Conservation (phyloP, 345 rosid genomes). For the Microcos paniculata region DNA sequence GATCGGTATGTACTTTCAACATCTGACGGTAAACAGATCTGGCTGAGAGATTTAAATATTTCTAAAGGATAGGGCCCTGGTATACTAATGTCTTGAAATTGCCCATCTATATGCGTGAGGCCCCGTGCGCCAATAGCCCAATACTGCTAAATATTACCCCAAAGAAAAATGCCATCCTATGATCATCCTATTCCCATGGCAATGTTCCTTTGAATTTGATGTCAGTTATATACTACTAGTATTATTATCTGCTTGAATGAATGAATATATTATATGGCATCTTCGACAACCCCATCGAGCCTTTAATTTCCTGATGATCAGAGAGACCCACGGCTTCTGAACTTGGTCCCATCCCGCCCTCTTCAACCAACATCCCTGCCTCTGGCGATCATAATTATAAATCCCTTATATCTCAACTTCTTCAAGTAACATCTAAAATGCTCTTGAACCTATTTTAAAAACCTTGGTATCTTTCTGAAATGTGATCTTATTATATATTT, state of each 20-base stretch:
- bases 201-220: not conserved
- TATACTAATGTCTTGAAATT: not conserved
- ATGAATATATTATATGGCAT: not conserved
- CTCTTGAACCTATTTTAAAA: not conserved
- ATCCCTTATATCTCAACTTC: not conserved
- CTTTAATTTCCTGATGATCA: not conserved
- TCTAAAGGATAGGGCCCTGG: not conserved
- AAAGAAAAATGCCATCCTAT: too few relatives aligned
- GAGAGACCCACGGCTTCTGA: not conserved
- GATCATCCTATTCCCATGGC: not conserved
- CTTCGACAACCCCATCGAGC: not conserved
- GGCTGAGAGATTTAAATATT: not conserved
- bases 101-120: not conserved
- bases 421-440: not conserved
- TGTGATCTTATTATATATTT: not conserved
- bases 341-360: not conserved
- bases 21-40: constrained; percentile 11
- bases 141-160: too few relatives aligned
- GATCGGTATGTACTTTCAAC: constrained; percentile 17
- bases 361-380: not conserved
- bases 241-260: too few relatives aligned
- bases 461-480: not conserved
- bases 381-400: not conserved
- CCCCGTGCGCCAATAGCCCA: not conserved
- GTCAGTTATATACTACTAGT: too few relatives aligned